phyloP scores from a whole-genome alignment of 2,329 filamentous ascomycete genomes.

The Coniochaeta sp. region DNA sequence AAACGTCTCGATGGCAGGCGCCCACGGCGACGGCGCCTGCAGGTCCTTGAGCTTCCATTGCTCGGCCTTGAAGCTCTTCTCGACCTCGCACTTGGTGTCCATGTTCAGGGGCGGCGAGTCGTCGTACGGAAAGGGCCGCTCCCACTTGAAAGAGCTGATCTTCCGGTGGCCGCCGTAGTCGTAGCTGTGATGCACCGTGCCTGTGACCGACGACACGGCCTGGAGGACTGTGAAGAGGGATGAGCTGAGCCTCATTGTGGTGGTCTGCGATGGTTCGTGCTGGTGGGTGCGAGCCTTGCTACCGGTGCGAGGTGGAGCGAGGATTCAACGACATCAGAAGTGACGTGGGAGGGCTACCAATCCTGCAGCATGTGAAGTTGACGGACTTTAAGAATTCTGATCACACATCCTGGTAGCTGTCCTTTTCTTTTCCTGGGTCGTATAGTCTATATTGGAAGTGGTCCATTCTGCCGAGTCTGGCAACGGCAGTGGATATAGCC shows the following conservation, averaged over 20 bases:
- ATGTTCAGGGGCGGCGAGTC: constrained; percentile 19
- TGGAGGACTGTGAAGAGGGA: background rate
- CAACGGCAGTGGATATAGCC: background rate
- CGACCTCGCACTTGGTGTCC: constrained; percentile 17
- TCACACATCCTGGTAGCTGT: background rate
- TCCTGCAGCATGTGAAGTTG: background rate
- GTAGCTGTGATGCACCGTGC: background rate
- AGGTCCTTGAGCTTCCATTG: constrained; percentile 21
- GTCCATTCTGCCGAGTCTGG: background rate
- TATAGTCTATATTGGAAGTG: background rate
- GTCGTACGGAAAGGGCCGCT: constrained; percentile 21
- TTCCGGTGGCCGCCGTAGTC: background rate
- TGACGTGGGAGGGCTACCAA: background rate
- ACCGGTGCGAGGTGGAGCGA: background rate
- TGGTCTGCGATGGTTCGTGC: background rate
- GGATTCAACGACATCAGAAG: background rate
- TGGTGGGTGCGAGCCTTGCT: background rate
- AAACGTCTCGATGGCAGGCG: constrained; percentile 17
- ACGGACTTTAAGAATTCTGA: background rate
- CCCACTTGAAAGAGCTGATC: constrained; percentile 17
- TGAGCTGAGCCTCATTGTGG: background rate
- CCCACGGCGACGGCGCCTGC: constrained; percentile 15
- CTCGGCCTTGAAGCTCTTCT: constrained; percentile 17
- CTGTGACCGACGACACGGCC: background rate
- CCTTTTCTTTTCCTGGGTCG: background rate